Evolutionary conservation across 306 rosid species (phyloP).

Genomic region (Castanea mollissima): DNA sequence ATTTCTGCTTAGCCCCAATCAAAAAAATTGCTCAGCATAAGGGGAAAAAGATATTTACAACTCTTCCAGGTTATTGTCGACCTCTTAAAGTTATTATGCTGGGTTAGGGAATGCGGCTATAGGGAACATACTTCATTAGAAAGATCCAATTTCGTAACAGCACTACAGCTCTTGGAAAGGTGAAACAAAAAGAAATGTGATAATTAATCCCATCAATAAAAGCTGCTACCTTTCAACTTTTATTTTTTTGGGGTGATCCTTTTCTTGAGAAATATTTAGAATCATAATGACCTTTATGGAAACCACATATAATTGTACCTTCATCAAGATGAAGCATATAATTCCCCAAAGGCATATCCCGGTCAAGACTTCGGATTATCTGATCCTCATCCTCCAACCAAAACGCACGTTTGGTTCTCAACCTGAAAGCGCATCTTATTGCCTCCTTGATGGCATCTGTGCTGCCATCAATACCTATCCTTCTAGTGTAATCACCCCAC

Average conservation of each 20-base stretch:
- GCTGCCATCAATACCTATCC: constrained; percentile 88
- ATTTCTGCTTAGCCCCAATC: constrained; percentile 7
- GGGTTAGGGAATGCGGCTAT: neutral
- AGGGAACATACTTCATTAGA: neutral
- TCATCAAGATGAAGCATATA: constrained; percentile 95
- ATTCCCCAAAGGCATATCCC: constrained; percentile 93
- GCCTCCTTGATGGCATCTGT: constrained; percentile 95
- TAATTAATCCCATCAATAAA: neutral
- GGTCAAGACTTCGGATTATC: constrained; percentile 82
- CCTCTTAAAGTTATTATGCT: neutral
- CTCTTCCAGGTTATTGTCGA: neutral
- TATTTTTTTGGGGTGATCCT: neutral
- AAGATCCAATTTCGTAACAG: neutral
- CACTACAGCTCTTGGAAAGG: neutral
- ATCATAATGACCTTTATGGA: neutral
- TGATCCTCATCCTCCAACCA: constrained; percentile 99
- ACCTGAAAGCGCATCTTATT: constrained; percentile 78
- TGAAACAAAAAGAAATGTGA: neutral
- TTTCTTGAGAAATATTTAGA: neutral
- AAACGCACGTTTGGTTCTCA: constrained; percentile 89
- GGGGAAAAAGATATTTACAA: neutral
- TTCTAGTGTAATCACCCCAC: constrained; percentile 88
- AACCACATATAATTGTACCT: constrained; percentile 42
- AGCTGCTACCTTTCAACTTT: neutral
- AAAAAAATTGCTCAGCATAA: neutral